Conservation (phyloP, 2,329 filamentous ascomycete genomes). For the Penicillium glabrum region DNA sequence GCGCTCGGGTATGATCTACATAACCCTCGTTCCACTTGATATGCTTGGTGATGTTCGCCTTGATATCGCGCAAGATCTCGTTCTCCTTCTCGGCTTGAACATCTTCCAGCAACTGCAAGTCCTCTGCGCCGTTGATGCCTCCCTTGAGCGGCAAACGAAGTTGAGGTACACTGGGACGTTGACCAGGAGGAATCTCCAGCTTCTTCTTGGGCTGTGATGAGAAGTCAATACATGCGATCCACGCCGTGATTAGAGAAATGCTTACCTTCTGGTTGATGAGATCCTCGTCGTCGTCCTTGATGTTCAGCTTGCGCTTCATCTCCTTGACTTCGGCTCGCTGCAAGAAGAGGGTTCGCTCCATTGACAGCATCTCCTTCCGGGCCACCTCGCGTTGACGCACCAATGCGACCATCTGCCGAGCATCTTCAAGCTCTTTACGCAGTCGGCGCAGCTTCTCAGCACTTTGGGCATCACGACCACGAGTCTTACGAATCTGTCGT, state of each 20-base stretch:
- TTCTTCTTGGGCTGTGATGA: slow-evolving; percentile 68
- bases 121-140: slow-evolving; percentile 74
- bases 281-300: slow-evolving; percentile 92
- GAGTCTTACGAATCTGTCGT: slow-evolving; percentile 89
- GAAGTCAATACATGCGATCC: slow-evolving; percentile 37
- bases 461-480: slow-evolving; percentile 88
- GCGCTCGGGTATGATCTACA: slow-evolving; percentile 82
- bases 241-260: slow-evolving; percentile 10
- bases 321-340: slow-evolving; percentile 80
- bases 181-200: slow-evolving; percentile 56
- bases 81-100: slow-evolving; percentile 78
- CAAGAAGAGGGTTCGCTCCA: slow-evolving; percentile 78
- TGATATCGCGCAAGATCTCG: slow-evolving; percentile 76
- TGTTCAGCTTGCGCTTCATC: slow-evolving; percentile 81
- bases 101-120: slow-evolving; percentile 75
- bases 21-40: slow-evolving; percentile 88
- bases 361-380: slow-evolving; percentile 72
- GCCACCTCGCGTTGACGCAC: slow-evolving; percentile 77
- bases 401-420: slow-evolving; percentile 73
- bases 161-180: slow-evolving; percentile 63
- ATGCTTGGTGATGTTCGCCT: slow-evolving; percentile 83
- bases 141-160: slow-evolving; percentile 68
- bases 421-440: slow-evolving; percentile 86
- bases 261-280: slow-evolving; percentile 89
- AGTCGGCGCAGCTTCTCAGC: slow-evolving; percentile 92